Evolutionary conservation across 352 stramenopile genomes (phyloP), one percentile per base, ranked within the genome.

Genomic region (Phytopythium oedochilum): DNA sequence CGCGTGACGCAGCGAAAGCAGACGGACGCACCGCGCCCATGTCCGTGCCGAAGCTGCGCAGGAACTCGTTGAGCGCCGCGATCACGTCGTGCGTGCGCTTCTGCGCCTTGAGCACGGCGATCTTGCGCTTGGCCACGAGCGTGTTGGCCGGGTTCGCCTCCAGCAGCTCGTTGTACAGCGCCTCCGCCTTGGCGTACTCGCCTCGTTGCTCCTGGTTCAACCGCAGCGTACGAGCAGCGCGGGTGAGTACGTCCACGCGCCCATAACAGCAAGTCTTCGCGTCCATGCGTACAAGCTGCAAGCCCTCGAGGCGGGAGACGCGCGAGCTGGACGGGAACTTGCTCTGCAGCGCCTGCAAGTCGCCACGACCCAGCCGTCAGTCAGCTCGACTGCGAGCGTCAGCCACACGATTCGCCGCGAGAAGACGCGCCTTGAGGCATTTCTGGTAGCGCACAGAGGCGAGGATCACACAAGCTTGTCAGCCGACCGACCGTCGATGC

Each of bases 321-420:
- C 78, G 75, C 9, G 76, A 78, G 56, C 75, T 87, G 39, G 70
- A 60, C n/a, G 73, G 69, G 58, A 89, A 89, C 56, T 86, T 77
- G 45, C 31, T 64, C 54, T 78, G 64, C 34, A 89, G 63, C 14
- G 71, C 68, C 59, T 78, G 40, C 6, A 43, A 18, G 42, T 15
- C 34, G 26, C n/a, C n/a, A n/a, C 26, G 15, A 3, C n/a, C 52
- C 18, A 40, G 12, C 23, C 40, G 15, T 11, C 9, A 7, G 39
- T 25, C 31, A 51, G 8, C 7, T 11, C 26, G 26, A 22, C 2
- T 15, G 8, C 3, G 14, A 1, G 18, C 18, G 26, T 1, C 31
- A 10, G 2, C 11, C 17, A 2, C 10, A 5, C 18, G 22, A n/a
- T 1, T 9, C 45, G 17, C 8, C 14, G n/a, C 2, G 15, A 5